Evolutionary conservation across 768 basidiomycete species (phyloP).

Genomic region (Dioszegia hungarica): DNA sequence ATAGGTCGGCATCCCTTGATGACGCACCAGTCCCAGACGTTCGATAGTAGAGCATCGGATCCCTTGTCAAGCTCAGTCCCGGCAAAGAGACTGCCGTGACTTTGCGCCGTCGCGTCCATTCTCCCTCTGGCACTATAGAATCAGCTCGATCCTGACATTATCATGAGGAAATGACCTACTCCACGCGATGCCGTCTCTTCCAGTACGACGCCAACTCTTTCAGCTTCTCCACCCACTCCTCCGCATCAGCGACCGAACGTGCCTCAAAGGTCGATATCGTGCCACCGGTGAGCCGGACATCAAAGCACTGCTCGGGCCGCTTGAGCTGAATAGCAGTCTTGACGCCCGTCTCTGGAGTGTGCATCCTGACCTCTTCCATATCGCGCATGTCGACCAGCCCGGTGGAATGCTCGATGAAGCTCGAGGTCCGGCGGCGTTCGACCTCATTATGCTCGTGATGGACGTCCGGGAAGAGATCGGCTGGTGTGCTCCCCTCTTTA

Average conservation of each 20-base stretch:
- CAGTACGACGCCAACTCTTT: constrained; percentile 70
- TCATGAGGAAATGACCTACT: constrained; percentile 48
- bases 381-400: constrained; percentile 69
- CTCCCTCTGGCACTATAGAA: constrained; percentile 30
- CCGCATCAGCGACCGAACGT: constrained; percentile 62
- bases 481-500: constrained; percentile 20
- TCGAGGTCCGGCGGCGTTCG: constrained; percentile 41
- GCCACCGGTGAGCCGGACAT: constrained; percentile 46
- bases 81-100: constrained; percentile 17
- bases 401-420: constrained; percentile 43
- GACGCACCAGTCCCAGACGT: constrained; percentile 82
- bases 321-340: not conserved
- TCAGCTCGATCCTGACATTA: not conserved
- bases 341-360: not conserved
- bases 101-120: constrained; percentile 33
- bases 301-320: constrained; percentile 6
- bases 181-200: constrained; percentile 67
- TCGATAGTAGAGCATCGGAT: constrained; percentile 53
- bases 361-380: constrained; percentile 61
- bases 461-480: constrained; percentile 24
- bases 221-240: constrained; percentile 81
- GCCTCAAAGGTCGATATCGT: constrained; percentile 77
- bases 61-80: constrained; percentile 21
- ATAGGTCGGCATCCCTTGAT: constrained; percentile 73
- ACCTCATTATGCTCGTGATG: constrained; percentile 28